Evolutionary conservation across 495 filamentous ascomycete genomes (phyloP).

Genomic region (Daldinia grandis): DNA sequence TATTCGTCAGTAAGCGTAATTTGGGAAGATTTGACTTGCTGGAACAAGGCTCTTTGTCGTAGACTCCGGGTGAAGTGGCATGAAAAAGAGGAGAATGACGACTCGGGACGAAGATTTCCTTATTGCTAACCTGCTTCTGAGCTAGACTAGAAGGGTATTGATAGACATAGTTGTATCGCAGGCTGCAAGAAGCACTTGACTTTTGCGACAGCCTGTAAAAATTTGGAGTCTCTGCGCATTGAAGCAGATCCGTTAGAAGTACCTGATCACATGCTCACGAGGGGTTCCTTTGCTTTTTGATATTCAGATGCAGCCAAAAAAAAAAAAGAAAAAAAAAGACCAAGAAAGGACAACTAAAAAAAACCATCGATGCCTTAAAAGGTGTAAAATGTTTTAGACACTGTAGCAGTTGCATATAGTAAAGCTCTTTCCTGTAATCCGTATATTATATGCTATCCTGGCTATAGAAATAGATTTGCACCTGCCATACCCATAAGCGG

Average conservation of each 20-base stretch:
- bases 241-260: slow-evolving; percentile 15
- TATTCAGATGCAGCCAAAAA: neutral
- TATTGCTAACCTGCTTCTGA: slow-evolving; percentile 3
- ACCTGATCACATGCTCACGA: slow-evolving; percentile 39
- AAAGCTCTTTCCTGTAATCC: slow-evolving; percentile 2
- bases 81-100: slow-evolving; percentile 8
- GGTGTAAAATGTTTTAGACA: neutral
- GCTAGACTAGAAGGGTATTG: slow-evolving; percentile 27
- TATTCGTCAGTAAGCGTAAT: slow-evolving; percentile 31
- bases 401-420: neutral
- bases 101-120: slow-evolving; percentile 2
- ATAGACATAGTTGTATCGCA: slow-evolving; percentile 36
- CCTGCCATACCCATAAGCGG: neutral
- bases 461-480: neutral
- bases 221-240: neutral
- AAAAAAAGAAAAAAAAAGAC: neutral
- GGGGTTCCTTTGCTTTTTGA: neutral
- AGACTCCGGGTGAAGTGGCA: slow-evolving; percentile 3
- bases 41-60: neutral
- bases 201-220: slow-evolving; percentile 15
- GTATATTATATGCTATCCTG: neutral
- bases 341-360: too few relatives aligned
- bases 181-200: slow-evolving; percentile 41
- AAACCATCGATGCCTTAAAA: neutral
- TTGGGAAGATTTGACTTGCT: slow-evolving; percentile 28